Evolutionary conservation across 495 filamentous ascomycete genomes (phyloP), one percentile per base, ranked within the genome.

Genomic region (Podospora pseudopauciseta): DNA sequence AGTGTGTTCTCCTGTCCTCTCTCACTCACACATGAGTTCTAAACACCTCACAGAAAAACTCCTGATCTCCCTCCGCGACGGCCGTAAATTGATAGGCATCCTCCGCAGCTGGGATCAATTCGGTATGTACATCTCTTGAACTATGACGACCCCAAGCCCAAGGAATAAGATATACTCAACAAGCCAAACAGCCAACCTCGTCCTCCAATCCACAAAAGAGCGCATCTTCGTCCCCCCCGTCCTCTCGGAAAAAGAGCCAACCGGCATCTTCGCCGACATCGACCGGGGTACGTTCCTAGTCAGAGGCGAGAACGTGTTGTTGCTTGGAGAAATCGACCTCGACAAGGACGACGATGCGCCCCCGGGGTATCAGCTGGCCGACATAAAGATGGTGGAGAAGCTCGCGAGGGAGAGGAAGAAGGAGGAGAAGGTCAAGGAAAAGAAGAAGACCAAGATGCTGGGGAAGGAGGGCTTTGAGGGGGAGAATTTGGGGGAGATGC

Each of bases 71-170:
- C 85, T 99, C 64, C 88, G 95, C 65, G 95, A 99, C 79, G 95
- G 96, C 53, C 87, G 94, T 67, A 97, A 97, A 80, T 82, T 97
- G 69, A 91, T 95, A 63, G 95, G 95, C 20, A 92, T 98, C 13
- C 80, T 99, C 73, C 84, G 95, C 71, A 97, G 92, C 74, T 99
- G 96, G 94, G 95, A 99, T 80, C 95, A 99, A 78, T 97, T 97
- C 75, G 93, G 93, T 95, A 89, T 72, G 85, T n/a, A 34, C 61
- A 34, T 30, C 18, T n/a, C 49, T 59, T 5, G 1, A 19, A 56
- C 34, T n/a, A 55, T 44, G 27, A 64, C 30, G 64, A 59, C 23
- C 23, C 23, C 27, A 2, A 18, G 0, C 11, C 59, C 26, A 26
- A 30, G 26, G 30, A 65, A 67, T 55, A 20, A 61, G 39, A 23